Conservation (phyloP, 306 rosid genomes). For the Vigna mungo region DNA sequence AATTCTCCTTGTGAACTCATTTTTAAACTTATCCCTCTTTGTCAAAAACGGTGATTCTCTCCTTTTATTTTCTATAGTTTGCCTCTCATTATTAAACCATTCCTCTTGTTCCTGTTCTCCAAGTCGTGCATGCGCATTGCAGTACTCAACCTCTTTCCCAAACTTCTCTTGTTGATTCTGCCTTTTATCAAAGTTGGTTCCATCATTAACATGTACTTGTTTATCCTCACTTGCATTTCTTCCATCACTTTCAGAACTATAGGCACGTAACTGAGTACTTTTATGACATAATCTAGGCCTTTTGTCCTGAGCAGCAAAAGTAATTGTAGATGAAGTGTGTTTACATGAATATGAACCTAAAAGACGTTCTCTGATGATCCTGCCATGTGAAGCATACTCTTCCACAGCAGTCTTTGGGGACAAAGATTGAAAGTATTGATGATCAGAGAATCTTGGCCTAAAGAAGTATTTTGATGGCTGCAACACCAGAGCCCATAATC, state of each 20-base stretch:
- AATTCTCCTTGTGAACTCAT: conserved; percentile 82
- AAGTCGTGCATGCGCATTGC: conserved; percentile 72
- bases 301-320: conserved; percentile 46
- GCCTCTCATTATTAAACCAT: conserved; percentile 83
- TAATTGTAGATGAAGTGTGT: conserved; percentile 47
- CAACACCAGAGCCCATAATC: conserved; percentile 66
- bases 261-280: conserved; percentile 58
- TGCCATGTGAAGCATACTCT: conserved; percentile 49
- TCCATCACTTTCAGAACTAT: conserved; percentile 91
- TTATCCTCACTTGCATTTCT: conserved; percentile 82
- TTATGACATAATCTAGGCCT: conserved; percentile 47
- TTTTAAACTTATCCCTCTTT: conserved; percentile 76
- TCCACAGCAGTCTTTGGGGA: conserved; percentile 41
- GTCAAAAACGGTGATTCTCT: conserved; percentile 82
- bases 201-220: conserved; percentile 67
- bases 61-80: conserved; percentile 69
- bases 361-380: conserved; percentile 54
- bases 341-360: conserved; percentile 49
- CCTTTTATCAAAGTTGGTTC: conserved; percentile 56
- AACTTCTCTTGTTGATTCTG: conserved; percentile 52
- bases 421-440: conserved; percentile 54
- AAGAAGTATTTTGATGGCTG: conserved; percentile 63
- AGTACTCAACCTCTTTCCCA: conserved; percentile 54
- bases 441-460: conserved; percentile 51
- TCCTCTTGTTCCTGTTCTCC: conserved; percentile 91